Percentiles rank a stretch among this genome's conserved stretches.
Evolutionary conservation across 768 basidiomycete genomes (phyloP).

Genomic region (Mycena galericulata): DNA sequence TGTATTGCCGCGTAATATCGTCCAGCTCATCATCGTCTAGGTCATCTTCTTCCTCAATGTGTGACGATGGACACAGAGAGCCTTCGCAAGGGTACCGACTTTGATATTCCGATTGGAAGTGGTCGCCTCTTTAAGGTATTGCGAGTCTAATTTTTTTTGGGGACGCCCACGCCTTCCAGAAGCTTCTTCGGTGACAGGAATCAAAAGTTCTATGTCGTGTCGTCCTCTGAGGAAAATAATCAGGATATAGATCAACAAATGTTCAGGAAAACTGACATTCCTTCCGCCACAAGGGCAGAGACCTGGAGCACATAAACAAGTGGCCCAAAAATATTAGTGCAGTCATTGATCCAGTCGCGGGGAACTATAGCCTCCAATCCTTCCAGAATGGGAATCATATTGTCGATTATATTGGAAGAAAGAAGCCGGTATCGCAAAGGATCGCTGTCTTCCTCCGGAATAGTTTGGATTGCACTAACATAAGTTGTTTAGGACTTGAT

Average conservation of each 20-base stretch:
- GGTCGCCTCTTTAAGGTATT: conserved; percentile 10
- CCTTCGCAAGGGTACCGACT: background rate
- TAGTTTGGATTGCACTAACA: background rate
- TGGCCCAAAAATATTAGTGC: background rate
- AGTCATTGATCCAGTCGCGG: background rate
- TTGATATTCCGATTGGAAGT: conserved; percentile 20
- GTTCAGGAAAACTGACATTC: background rate
- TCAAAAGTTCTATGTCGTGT: background rate
- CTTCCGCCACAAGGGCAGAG: background rate
- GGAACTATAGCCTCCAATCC: background rate
- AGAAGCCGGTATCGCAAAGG: background rate
- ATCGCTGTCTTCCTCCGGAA: conserved; percentile 14
- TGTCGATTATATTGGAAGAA: conserved; percentile 10
- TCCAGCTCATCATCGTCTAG: conserved; percentile 1
- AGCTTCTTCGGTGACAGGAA: background rate
- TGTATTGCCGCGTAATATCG: background rate
- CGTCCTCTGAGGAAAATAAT: background rate
- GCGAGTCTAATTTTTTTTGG: background rate
- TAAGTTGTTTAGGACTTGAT: conserved; percentile 4
- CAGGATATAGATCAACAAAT: background rate
- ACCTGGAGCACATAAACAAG: conserved; percentile 4
- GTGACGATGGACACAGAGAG: background rate
- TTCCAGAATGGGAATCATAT: conserved; percentile 9
- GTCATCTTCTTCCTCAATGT: background rate
- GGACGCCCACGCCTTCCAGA: background rate